Conservation (phyloP, 2,329 filamentous ascomycete species). For the Cladosporium oxysporum region DNA sequence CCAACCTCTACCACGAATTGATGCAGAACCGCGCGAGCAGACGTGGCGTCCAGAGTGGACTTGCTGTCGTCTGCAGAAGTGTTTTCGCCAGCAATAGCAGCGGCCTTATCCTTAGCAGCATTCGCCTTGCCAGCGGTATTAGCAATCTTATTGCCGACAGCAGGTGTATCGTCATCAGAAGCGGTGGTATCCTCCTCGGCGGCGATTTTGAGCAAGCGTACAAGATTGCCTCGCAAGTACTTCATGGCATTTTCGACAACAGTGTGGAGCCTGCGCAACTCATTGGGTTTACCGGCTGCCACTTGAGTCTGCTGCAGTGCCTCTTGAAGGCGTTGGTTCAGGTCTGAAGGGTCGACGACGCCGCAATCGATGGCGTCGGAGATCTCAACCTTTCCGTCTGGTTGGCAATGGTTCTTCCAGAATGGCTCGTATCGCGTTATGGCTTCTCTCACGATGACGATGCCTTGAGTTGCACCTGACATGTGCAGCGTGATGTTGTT, state of each 20-base stretch:
- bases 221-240: not conserved
- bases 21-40: slow-evolving; percentile 3
- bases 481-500: not conserved
- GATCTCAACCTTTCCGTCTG: not conserved
- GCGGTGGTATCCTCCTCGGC: not conserved
- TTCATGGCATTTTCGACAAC: not conserved
- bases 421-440: not conserved
- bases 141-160: not conserved
- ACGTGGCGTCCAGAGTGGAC: not conserved
- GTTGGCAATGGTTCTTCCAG: not conserved
- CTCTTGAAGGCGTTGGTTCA: not conserved
- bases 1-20: not conserved
- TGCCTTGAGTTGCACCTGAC: not conserved
- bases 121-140: not conserved
- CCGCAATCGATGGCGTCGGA: not conserved
- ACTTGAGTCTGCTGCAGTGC: not conserved
- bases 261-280: not conserved
- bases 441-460: not conserved
- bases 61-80: not conserved
- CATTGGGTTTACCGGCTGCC: not conserved
- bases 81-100: not conserved
- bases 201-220: not conserved
- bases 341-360: not conserved
- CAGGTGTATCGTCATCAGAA: not conserved
- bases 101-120: not conserved